These are phyloP conservation scores for Sedum album DNA, from an alignment of 164 flowering plant genomes.

Conservation along the genomic window DNA sequence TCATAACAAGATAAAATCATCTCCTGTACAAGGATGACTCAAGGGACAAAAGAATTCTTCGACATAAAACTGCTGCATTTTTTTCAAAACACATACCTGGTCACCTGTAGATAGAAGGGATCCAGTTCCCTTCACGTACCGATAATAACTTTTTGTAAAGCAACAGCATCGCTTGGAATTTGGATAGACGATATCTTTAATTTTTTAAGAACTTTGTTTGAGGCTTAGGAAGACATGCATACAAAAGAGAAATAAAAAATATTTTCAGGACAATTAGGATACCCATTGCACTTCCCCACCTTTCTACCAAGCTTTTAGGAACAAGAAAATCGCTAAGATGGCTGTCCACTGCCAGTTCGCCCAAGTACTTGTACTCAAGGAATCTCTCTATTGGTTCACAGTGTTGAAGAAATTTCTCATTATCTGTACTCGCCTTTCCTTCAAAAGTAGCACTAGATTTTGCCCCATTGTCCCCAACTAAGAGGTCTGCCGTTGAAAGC, in stretches of 20 bases:
- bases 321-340: slow-evolving; percentile 36
- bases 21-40: background rate
- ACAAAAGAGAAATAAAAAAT: background rate
- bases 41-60: background rate
- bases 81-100: slow-evolving; percentile 37
- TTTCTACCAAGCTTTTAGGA: slow-evolving; percentile 71
- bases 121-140: slow-evolving; percentile 96
- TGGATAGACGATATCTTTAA: slow-evolving; percentile 78
- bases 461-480: slow-evolving; percentile 23
- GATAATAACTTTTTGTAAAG: slow-evolving; percentile 91
- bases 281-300: slow-evolving; percentile 99
- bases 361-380: slow-evolving; percentile 40
- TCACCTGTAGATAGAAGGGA: slow-evolving; percentile 64
- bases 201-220: slow-evolving; percentile 33
- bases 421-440: background rate
- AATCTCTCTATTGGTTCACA: slow-evolving; percentile 66
- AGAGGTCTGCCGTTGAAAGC: slow-evolving; percentile 41
- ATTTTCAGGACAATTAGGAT: slow-evolving; percentile 36
- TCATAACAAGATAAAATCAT: slow-evolving; percentile 13
- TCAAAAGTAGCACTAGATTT: background rate
- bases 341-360: slow-evolving; percentile 14
- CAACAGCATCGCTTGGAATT: slow-evolving; percentile 93
- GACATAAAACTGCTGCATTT: background rate
- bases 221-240: background rate
- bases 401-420: slow-evolving; percentile 14